A percentile compares a stretch with the other conserved stretches of the same genome.
Conservation (phyloP, 2,329 filamentous ascomycete species). For the Nemania serpens region DNA sequence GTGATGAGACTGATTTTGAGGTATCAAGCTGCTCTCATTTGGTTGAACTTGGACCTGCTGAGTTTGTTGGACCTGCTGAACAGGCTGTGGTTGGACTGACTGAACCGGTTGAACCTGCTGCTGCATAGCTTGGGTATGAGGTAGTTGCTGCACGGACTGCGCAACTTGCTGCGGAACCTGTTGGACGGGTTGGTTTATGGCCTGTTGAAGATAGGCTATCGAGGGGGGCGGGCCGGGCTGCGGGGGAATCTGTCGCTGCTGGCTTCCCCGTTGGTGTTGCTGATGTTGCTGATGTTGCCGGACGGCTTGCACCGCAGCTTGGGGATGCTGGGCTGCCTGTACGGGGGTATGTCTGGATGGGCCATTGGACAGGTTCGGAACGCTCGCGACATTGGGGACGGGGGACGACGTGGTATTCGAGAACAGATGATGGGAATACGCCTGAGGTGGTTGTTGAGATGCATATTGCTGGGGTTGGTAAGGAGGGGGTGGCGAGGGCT, state of each 20-base stretch:
- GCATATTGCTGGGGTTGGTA: slow-evolving; percentile 60
- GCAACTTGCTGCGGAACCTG: slow-evolving; percentile 38
- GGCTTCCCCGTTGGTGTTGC: slow-evolving; percentile 40
- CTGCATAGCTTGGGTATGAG: slow-evolving; percentile 40
- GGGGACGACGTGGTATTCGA: slow-evolving; percentile 52
- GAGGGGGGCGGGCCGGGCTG: slow-evolving; percentile 38
- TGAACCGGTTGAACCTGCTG: slow-evolving; percentile 38
- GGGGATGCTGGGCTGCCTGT: slow-evolving; percentile 52
- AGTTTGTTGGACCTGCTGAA: slow-evolving; percentile 36
- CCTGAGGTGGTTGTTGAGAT: slow-evolving; percentile 55
- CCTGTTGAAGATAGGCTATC: slow-evolving; percentile 42
- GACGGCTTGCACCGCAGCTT: slow-evolving; percentile 39
- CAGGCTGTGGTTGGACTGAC: slow-evolving; percentile 32
- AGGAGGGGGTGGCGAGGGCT: slow-evolving; percentile 59
- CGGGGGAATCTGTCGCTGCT: slow-evolving; percentile 43
- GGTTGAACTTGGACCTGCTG: slow-evolving; percentile 40
- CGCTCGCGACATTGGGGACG: slow-evolving; percentile 53
- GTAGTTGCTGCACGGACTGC: slow-evolving; percentile 38
- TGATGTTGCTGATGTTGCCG: slow-evolving; percentile 41
- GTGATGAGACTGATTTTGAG: slow-evolving; percentile 40
- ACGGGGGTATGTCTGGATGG: slow-evolving; percentile 51
- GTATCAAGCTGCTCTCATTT: slow-evolving; percentile 39
- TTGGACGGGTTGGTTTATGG: slow-evolving; percentile 41
- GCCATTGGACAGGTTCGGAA: slow-evolving; percentile 55
- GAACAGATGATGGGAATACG: slow-evolving; percentile 60